These are phyloP conservation scores for Carex arenaria DNA, from an alignment of 202 grass and related monocot species.

Conservation along the genomic window DNA sequence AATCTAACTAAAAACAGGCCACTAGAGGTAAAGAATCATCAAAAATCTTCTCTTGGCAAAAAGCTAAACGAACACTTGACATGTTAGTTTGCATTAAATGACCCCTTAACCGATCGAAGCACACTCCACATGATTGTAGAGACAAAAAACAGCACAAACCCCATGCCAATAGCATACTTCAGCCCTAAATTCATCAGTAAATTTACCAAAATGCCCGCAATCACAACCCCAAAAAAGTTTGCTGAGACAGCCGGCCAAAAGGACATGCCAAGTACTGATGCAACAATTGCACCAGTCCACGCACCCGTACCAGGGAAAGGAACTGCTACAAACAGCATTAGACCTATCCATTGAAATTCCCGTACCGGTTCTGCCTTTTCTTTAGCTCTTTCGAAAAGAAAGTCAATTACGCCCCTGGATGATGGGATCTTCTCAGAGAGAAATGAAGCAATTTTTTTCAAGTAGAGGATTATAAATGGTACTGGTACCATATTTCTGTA, in stretches of 20 bases:
- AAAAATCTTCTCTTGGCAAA: background rate
- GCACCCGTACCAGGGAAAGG: constrained; percentile 85
- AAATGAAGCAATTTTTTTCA: constrained; percentile 62
- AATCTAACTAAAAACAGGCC: background rate
- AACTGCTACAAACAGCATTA: constrained; percentile 88
- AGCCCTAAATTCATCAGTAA: constrained; percentile 83
- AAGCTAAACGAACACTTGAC: background rate
- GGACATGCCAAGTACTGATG: constrained; percentile 72
- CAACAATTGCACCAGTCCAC: constrained; percentile 80
- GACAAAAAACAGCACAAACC: constrained; percentile 54
- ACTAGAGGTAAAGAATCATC: background rate
- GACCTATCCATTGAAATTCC: constrained; percentile 88
- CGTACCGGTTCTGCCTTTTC: constrained; percentile 69
- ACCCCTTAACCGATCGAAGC: constrained; percentile 56
- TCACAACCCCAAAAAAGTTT: constrained; percentile 68
- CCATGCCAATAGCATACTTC: constrained; percentile 60
- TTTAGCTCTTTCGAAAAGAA: constrained; percentile 74
- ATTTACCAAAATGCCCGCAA: constrained; percentile 77
- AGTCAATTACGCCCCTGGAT: constrained; percentile 47
- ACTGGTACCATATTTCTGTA: constrained; percentile 92
- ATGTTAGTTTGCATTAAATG: constrained; percentile 32
- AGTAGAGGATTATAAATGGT: constrained; percentile 76
- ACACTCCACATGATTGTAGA: constrained; percentile 81
- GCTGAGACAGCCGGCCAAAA: constrained; percentile 75
- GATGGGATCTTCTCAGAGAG: constrained; percentile 54